Base-by-base conservation (phyloP, 2,329 filamentous ascomycete genomes). In the Sporothrix schenckii region DNA sequence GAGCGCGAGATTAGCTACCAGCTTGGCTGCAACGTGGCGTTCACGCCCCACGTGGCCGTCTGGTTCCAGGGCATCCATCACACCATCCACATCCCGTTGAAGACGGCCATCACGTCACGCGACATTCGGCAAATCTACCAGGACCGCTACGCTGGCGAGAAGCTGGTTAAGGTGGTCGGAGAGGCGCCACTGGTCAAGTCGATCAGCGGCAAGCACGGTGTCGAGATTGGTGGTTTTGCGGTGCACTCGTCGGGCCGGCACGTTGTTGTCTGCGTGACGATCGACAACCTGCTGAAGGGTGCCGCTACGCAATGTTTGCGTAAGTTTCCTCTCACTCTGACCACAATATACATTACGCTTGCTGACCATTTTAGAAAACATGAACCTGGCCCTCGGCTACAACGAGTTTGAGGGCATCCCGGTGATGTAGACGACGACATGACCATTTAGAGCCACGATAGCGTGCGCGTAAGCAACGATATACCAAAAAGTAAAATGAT, bases 21-120 rank as follows among this genome's bases (percentile, higher is more conserved):
- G 78, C 87, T 98, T 13, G 91, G 74, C 65, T 85, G 83, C 16
- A 82, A 87, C 21, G 89, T 97, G 13, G 91, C 90, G 6, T 99
- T 99, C 79, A 91, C 95, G 71, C 95, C 95, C 7, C 95, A 98
- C 80, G 94, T 97, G 30, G 92, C 93, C n/a, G 89, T 91, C 16
- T 98, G 93, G 94, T 98, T 98, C 87, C 91, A 96, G 78, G 94
- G 94, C 74, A 98, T 98, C 75, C 89, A 92, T 78, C 92, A 94
- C 81, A 94, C 93, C 52, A 94, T 98, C 80, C 93, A 89, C 77
- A 92, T 98, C 66, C 94, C 94, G 14, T 85, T 99, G 10, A 91
- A 91, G 77, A 87, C 94, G 80, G 86, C 88, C 72, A 96, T 98
- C 92, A 92, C 89, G 2, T 94, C 92, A 54, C 91, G 95, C 68